Base-by-base conservation (phyloP, 208 protist species). In the Zelonia costaricensis region DNA sequence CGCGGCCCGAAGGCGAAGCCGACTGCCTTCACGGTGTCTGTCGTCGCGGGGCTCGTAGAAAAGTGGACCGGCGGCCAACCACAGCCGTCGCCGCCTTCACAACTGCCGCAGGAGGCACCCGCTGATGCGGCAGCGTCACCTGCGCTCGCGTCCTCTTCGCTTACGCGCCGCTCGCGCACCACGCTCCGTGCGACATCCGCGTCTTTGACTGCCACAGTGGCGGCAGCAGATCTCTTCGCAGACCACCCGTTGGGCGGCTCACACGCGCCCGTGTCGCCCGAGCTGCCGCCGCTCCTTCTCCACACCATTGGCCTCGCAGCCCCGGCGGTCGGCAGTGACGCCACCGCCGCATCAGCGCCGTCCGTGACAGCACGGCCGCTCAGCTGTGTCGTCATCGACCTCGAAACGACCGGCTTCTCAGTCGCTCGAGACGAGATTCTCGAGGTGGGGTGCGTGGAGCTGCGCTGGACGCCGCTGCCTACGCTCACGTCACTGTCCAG, bases 361-460 rank as follows among this genome's bases (percentile, higher is more conserved):
- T 22, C 33, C 18, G 30, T 10, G 4, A 5, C 10, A 18, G 9
- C 39, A 20, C 39, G 10, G 39, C 53, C 69, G 0, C 76, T 78
- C 56, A 80, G 69, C 56, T 73, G 61, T 23, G 49, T 84, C 15
- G 73, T 78, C 23, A 27, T 92, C 7, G 81, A 88, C 52, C 35
- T 92, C 13, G 85, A 92, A 55, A 92, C 85, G 16, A 92, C 85
- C 3, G 85, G 85, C 27, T 80, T 92, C 25, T 76, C 67, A 15
- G 39, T 71, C 18, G 30, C 56, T 28, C 22, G 16, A 4, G 69
- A 84, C 44, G 65, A 76, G 42, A 86, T 92, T 33, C 62, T 92
- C 3, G 77, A 86, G 31, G 61, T 92, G 30, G 85, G 62, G 3
- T 78, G 65, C 31, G 80, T 83, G 33, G 80, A 86, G 60, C 56